Base-by-base conservation (phyloP, 192 early-diverging fungal species). In the Podila minutissima region DNA sequence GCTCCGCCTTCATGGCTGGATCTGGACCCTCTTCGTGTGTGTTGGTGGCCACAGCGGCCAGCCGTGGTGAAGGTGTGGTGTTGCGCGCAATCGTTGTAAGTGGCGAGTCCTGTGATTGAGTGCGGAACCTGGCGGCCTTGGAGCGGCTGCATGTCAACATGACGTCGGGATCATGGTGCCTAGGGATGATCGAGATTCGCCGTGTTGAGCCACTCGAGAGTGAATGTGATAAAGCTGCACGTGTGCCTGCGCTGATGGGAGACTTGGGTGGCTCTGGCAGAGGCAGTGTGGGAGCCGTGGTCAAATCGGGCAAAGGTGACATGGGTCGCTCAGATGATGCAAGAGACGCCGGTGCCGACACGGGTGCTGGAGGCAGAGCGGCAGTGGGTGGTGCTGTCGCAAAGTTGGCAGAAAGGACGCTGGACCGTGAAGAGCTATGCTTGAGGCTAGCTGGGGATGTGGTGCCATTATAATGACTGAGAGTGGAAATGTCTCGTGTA, bases 81-180 rank as follows among this genome's bases (percentile, higher is more conserved):
- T 38, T 57, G n/a, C 12, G 29, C n/a, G 29, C 28, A 11, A 33
- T 64, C 15, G 64, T n/a, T 3, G 26, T 37, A 15, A 81, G 46
- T 10, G 64, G 22, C 26, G 38, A 64, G 12, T 81, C 77, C 29
- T 81, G 77, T 5, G 77, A 81, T 24, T 73, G 72, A 22, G 77
- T 58, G 11, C 77, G 77, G 37, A 53, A 64, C 15, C 62, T 59
- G 2, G 59, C 31, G 15, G 71, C 6, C 17, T 64, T 72, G 32
- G 58, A 65, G 5, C 62, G n/a, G 2, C 59, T 55, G 46, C 58
- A 46, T 28, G 71, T 46, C 28, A 71, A 20, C 38, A 79, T 58
- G 28, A 67, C 57, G 15, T 81, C 77, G 5, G 77, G 71, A 55
- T 81, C 77, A 20, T 81, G 77, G 35, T 81, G 71, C 33, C 77